A percentile compares a stretch with the other conserved stretches of the same genome.
phyloP scores from a whole-genome alignment of 225 moss, liverwort and hornwort genomes.

The Ulota crispa region DNA sequence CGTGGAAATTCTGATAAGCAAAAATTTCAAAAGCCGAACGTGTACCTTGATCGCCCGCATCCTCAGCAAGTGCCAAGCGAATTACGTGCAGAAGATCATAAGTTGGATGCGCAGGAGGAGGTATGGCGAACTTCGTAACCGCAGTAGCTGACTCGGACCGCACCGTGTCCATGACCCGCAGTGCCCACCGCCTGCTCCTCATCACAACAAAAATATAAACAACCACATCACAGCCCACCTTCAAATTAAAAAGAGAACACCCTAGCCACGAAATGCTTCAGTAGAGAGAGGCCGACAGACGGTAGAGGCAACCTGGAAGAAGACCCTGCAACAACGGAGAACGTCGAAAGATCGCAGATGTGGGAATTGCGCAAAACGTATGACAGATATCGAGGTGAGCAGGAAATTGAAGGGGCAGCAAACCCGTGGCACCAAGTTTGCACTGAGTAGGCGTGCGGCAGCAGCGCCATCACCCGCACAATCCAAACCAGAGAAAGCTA shows the following conservation, averaged over 20 bases:
- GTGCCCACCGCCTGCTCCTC: slow-evolving; percentile 28
- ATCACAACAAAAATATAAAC: not conserved
- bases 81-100: slow-evolving; percentile 77
- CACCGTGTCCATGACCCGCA: slow-evolving; percentile 30
- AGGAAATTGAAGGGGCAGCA: not conserved
- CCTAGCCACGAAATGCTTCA: not conserved
- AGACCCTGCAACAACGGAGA: not conserved
- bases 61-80: slow-evolving; percentile 76
- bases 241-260: not conserved
- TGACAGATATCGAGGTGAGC: not conserved
- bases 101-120: slow-evolving; percentile 85
- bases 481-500: not conserved
- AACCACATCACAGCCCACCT: not conserved
- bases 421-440: not conserved
- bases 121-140: slow-evolving; percentile 33
- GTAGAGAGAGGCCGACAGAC: not conserved
- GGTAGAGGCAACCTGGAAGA: slow-evolving; percentile 8
- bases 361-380: not conserved
- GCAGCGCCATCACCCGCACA: slow-evolving; percentile 21
- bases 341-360: not conserved
- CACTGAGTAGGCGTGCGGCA: not conserved
- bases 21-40: not conserved
- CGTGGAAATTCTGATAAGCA: not conserved
- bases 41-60: slow-evolving; percentile 81
- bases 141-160: slow-evolving; percentile 8